Conservation (phyloP, 768 basidiomycete genomes). For the Hericium alpestre region DNA sequence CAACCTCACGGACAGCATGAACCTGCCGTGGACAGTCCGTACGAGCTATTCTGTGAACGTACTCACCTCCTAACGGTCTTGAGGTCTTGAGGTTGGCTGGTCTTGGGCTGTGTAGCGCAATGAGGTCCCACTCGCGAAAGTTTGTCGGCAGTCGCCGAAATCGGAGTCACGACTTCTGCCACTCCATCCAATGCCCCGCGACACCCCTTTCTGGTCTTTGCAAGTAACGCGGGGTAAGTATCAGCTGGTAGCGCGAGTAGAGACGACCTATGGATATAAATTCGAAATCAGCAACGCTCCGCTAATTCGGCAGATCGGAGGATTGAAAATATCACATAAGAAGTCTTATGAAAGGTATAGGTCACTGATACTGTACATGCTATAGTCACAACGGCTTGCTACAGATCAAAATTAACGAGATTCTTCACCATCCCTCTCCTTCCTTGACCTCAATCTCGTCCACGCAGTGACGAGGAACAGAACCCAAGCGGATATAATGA, state of each 20-base stretch:
- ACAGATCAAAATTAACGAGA: not conserved
- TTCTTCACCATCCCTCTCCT: conserved; percentile 18
- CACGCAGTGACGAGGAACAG: conserved; percentile 56
- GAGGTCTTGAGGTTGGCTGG: conserved; percentile 17
- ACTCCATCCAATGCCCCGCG: too few species aligned
- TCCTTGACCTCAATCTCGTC: conserved; percentile 39
- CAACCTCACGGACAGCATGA: not conserved
- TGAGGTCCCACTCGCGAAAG: not conserved
- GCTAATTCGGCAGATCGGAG: too few species aligned
- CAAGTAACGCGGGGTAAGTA: too few species aligned
- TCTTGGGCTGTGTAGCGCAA: not conserved
- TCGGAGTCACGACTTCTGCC: not conserved
- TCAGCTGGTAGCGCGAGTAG: too few species aligned
- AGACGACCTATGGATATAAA: too few species aligned
- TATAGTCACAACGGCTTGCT: not conserved
- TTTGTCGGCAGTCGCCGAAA: not conserved
- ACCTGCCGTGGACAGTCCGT: not conserved
- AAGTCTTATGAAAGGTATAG: too few species aligned
- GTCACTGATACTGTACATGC: not conserved
- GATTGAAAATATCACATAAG: too few species aligned
- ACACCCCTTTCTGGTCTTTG: too few species aligned
- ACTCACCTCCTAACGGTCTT: conserved; percentile 24
- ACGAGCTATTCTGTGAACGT: not conserved
- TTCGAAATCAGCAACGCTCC: too few species aligned
- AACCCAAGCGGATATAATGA: conserved; percentile 48